Evolutionary conservation across 108 stramenopile genomes (phyloP).

Genomic region (Chaetoceros muelleri): DNA sequence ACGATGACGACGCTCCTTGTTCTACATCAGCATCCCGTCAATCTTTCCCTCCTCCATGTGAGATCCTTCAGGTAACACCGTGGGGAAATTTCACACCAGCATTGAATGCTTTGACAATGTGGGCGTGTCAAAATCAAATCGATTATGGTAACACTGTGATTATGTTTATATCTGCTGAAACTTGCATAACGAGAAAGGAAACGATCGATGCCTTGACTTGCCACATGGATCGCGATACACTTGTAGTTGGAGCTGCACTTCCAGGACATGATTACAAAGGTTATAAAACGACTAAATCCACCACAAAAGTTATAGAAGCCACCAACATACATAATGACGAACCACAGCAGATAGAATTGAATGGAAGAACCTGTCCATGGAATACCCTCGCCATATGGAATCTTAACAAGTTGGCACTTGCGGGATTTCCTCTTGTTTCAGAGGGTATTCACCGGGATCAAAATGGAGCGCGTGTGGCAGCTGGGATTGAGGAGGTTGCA

Average conservation of each 20-base stretch:
- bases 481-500: constrained; percentile 82
- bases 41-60: no score
- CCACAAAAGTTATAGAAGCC: no score
- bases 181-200: constrained; percentile 18
- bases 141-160: constrained; percentile 6
- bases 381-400: constrained; percentile 92
- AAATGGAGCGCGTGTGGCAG: constrained; percentile 17
- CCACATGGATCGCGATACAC: constrained; percentile 44
- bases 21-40: no score
- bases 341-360: constrained; percentile 22
- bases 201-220: constrained; percentile 29
- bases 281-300: not conserved
- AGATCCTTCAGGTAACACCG: constrained; percentile 76
- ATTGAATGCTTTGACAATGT: constrained; percentile 61
- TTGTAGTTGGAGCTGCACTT: constrained; percentile 85
- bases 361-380: constrained; percentile 81
- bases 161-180: constrained; percentile 76
- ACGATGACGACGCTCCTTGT: no score
- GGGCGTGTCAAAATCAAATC: constrained; percentile 9
- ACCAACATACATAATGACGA: not conserved
- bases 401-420: constrained; percentile 59
- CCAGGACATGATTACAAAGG: constrained; percentile 70
- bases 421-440: constrained; percentile 69
- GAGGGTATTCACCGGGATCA: constrained; percentile 47
- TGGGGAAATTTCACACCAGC: constrained; percentile 91